Evolutionary conservation across 495 filamentous ascomycete species (phyloP).

Genomic region (Opeltia flavorubescens): DNA sequence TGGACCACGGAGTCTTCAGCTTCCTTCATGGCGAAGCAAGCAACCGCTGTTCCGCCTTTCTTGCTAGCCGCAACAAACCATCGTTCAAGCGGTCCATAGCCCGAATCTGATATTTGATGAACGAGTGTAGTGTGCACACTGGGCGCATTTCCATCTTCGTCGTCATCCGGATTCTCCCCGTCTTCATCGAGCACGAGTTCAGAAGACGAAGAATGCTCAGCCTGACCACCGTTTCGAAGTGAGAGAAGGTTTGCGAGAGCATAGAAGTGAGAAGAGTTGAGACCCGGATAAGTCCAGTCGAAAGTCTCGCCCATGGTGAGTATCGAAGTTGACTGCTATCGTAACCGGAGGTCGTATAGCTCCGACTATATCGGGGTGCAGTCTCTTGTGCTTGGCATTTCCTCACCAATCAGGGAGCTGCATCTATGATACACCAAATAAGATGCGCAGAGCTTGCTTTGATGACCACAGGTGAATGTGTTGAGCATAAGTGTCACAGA

Average conservation of each 20-base stretch:
- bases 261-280: slow-evolving; percentile 19
- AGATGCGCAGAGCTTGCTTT: no score
- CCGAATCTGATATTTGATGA: slow-evolving; percentile 21
- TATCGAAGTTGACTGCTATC: no score
- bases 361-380: no score
- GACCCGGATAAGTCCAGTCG: slow-evolving; percentile 20
- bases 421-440: no score
- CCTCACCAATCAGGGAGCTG: no score
- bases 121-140: slow-evolving; percentile 17
- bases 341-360: no score
- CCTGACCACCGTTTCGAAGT: slow-evolving; percentile 21
- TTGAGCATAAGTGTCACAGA: no score
- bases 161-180: slow-evolving; percentile 13
- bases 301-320: slow-evolving; percentile 21
- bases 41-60: slow-evolving; percentile 19
- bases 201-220: slow-evolving; percentile 17
- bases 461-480: no score
- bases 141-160: slow-evolving; percentile 13
- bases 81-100: slow-evolving; percentile 18
- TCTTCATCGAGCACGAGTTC: slow-evolving; percentile 18
- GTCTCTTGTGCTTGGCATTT: no score
- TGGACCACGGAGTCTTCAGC: slow-evolving; percentile 16
- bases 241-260: slow-evolving; percentile 20
- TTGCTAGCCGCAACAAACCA: slow-evolving; percentile 20
- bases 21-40: slow-evolving; percentile 16